Base-by-base conservation (phyloP, 2,329 filamentous ascomycete genomes). In the Fusarium sp. region DNA sequence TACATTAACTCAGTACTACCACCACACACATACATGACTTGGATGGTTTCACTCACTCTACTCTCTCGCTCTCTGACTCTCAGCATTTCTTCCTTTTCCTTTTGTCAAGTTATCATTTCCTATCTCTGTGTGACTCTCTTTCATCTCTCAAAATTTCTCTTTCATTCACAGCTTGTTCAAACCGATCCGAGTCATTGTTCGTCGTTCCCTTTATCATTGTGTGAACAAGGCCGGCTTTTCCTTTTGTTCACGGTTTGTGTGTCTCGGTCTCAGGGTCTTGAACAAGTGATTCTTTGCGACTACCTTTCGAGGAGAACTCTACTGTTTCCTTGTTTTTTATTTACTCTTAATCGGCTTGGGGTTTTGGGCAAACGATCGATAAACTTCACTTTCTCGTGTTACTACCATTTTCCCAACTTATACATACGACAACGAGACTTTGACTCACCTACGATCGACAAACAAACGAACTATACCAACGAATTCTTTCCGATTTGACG, bases 1-100 rank as follows among this genome's bases (percentile, higher is more conserved):
- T 66, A 60, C 63, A 66, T 66, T 64, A 64, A 66, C 43, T 66
- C 46, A 48, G 61, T 60, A 54, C 26, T 18, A 58, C 55, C 55
- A 58, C 60, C 44, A 31, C 28, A 11, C 9, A 38, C 36, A 24
- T 44, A 33, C 36, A 24, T 40, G 33, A 58, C 53, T 46, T n/a
- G 34, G 43, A 60, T 50, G 44, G 60, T 60, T 66, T 65, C 61
- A 49, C 33, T 59, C 46, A 49, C 26, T 58, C 31, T 39, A 50
- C 24, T 43, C 57, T 64, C 43, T n/a, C 60, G 60, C 57, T 43
- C 55, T 57, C 24, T 39, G 33, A 45, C 48, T 55, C 33, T 44
- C 22, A 45, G 33, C 31, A 22, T 33, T 58, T 36, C 58, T 58
- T 62, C 59, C 55, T 58, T 63, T 69, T 43, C 49, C 33, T 63